Evolutionary conservation across 1,139 yeast genomes (phyloP).

Genomic region (Yamadazyma atmosphaerica): DNA sequence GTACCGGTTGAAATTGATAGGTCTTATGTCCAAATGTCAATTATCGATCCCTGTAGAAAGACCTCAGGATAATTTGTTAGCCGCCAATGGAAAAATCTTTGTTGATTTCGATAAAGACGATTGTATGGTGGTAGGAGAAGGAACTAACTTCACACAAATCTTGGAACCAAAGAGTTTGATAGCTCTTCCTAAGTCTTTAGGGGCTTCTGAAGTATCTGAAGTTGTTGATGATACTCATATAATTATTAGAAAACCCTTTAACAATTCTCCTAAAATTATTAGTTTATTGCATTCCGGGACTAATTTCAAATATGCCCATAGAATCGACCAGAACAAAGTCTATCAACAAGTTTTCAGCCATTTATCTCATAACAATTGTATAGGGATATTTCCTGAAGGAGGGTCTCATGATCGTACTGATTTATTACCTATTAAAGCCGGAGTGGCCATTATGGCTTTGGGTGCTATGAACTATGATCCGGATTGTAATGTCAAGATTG

Average conservation of each 20-base stretch:
- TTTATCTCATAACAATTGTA: constrained; percentile 72
- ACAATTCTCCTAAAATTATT: constrained; percentile 44
- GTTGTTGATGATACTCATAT: constrained; percentile 76
- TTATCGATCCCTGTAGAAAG: constrained; percentile 87
- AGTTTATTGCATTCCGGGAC: constrained; percentile 54
- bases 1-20: constrained; percentile 65
- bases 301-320: constrained; percentile 69
- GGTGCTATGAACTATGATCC: constrained; percentile 38
- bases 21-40: constrained; percentile 72
- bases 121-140: constrained; percentile 57
- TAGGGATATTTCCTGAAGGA: constrained; percentile 98
- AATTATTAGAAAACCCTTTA: constrained; percentile 71
- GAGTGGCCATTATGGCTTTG: constrained; percentile 51
- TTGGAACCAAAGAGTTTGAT: constrained; percentile 68
- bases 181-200: constrained; percentile 78
- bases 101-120: constrained; percentile 49
- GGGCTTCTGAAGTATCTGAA: constrained; percentile 70
- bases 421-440: constrained; percentile 45
- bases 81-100: constrained; percentile 61
- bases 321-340: constrained; percentile 81
- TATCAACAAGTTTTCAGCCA: constrained; percentile 82
- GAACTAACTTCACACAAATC: constrained; percentile 67
- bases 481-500: constrained; percentile 32
- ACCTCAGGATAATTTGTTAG: constrained; percentile 77
- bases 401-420: constrained; percentile 44